Conservation (phyloP, 257 asterid species). For the Nicotiana benthamiana region DNA sequence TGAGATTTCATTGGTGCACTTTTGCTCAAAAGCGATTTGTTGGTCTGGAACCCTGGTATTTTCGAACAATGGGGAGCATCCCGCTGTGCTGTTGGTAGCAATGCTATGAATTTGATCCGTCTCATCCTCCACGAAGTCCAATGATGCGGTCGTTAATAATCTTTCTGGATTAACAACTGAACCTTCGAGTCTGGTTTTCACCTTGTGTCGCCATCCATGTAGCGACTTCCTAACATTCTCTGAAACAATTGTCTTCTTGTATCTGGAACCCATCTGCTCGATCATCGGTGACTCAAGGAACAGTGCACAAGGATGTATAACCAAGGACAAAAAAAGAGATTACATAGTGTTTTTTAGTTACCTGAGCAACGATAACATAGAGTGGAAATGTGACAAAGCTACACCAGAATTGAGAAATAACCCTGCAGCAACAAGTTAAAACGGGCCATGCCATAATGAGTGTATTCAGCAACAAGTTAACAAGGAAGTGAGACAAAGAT, state of each 20-base stretch:
- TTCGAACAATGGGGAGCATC: neutral
- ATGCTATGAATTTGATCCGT: neutral
- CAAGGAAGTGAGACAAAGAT: neutral
- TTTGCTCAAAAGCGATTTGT: neutral
- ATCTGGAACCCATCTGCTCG: slow-evolving; percentile 87
- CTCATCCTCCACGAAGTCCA: slow-evolving; percentile 25
- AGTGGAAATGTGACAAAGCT: slow-evolving; percentile 97
- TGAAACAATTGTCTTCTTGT: slow-evolving; percentile 70
- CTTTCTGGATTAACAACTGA: slow-evolving; percentile 10
- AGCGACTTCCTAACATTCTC: slow-evolving; percentile 72
- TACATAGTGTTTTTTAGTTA: slow-evolving; percentile 7
- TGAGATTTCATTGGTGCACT: neutral
- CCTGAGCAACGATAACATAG: slow-evolving; percentile 85
- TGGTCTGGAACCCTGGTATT: neutral
- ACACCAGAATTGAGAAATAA: slow-evolving; percentile 91
- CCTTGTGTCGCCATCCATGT: slow-evolving; percentile 71
- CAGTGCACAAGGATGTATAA: neutral
- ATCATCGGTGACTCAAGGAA: neutral
- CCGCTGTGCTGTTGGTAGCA: slow-evolving; percentile 4
- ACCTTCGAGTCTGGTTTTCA: slow-evolving; percentile 37
- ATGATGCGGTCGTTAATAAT: slow-evolving; percentile 25
- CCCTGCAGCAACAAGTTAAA: slow-evolving; percentile 31
- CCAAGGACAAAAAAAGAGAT: neutral
- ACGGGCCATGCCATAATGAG: neutral
- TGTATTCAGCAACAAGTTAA: neutral